Percentiles rank a stretch among this genome's conserved stretches.
Conservation (phyloP, 1,284 basidiomycete genomes). For the Marasmius tenuissimus region DNA sequence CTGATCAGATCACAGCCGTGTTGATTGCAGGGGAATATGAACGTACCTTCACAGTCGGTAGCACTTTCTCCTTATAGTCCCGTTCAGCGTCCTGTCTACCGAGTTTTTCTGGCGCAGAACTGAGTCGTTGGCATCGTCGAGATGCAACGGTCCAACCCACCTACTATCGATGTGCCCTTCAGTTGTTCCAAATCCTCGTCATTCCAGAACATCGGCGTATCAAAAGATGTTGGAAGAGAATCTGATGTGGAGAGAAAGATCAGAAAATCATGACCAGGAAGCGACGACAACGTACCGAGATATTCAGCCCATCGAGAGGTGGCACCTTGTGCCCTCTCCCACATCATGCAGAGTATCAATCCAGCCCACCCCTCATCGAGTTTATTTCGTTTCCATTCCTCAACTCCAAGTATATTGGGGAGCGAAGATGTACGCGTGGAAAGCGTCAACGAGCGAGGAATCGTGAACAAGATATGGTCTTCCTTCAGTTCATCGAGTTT, state of each 20-base stretch:
- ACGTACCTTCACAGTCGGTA: conserved; percentile 66
- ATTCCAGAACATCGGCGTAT: conserved; percentile 96
- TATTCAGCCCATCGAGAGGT: conserved; percentile 71
- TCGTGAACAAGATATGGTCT: conserved; percentile 76
- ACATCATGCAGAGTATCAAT: conserved; percentile 94
- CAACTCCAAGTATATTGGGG: conserved; percentile 52
- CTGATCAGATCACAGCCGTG: conserved; percentile 1
- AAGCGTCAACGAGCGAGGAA: conserved; percentile 79
- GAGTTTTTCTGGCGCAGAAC: conserved; percentile 66
- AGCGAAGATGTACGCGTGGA: conserved; percentile 78
- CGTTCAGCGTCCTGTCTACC: conserved; percentile 83
- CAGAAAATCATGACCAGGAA: conserved; percentile 1
- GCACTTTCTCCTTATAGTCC: conserved; percentile 66
- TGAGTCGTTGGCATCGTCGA: conserved; percentile 8
- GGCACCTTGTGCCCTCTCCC: conserved; percentile 69
- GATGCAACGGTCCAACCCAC: conserved; percentile 46
- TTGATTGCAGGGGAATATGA: background rate
- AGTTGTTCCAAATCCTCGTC: conserved; percentile 76
- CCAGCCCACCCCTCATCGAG: conserved; percentile 82
- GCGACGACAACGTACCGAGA: conserved; percentile 49
- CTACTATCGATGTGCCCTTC: conserved; percentile 81
- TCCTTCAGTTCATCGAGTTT: conserved; percentile 40
- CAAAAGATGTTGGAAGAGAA: conserved; percentile 72
- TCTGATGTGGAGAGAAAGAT: conserved; percentile 31
- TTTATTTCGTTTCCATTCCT: conserved; percentile 59